Conservation (phyloP, 805 yeast genomes). For the Wickerhamiella vanderwaltii region DNA sequence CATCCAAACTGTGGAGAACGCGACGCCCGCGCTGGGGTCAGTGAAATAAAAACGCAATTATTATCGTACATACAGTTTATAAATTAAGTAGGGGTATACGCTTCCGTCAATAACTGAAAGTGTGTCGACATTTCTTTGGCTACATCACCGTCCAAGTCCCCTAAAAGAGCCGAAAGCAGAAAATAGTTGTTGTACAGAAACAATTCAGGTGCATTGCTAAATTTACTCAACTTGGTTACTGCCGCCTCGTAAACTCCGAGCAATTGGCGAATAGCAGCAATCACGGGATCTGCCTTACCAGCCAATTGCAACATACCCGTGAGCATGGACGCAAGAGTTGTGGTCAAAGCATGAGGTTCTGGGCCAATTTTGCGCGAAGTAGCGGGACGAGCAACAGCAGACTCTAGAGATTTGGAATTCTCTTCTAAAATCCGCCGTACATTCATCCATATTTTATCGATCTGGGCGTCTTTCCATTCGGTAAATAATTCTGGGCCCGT, state of each 20-base stretch:
- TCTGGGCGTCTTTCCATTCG: constrained; percentile 52
- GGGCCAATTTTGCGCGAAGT: constrained; percentile 6
- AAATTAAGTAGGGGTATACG: constrained; percentile 25
- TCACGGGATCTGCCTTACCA: constrained; percentile 51
- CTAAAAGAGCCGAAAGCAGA: constrained; percentile 45
- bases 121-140: constrained; percentile 36
- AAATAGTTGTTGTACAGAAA: constrained; percentile 66
- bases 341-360: constrained; percentile 55
- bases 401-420: constrained; percentile 62
- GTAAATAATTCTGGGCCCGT: constrained; percentile 53
- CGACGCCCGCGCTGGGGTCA: neutral
- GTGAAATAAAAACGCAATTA: neutral
- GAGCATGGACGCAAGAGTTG: constrained; percentile 62
- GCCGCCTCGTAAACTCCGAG: constrained; percentile 70
- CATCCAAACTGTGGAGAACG: too few species aligned
- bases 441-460: constrained; percentile 72
- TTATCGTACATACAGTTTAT: neutral
- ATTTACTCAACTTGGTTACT: constrained; percentile 53
- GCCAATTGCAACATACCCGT: constrained; percentile 54
- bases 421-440: constrained; percentile 65
- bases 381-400: constrained; percentile 32
- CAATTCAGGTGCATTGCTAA: constrained; percentile 40
- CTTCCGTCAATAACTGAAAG: constrained; percentile 35
- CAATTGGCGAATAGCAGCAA: constrained; percentile 53
- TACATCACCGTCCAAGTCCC: constrained; percentile 33